Base-by-base conservation (phyloP, 1,139 yeast genomes). In the Pichia sp. region DNA sequence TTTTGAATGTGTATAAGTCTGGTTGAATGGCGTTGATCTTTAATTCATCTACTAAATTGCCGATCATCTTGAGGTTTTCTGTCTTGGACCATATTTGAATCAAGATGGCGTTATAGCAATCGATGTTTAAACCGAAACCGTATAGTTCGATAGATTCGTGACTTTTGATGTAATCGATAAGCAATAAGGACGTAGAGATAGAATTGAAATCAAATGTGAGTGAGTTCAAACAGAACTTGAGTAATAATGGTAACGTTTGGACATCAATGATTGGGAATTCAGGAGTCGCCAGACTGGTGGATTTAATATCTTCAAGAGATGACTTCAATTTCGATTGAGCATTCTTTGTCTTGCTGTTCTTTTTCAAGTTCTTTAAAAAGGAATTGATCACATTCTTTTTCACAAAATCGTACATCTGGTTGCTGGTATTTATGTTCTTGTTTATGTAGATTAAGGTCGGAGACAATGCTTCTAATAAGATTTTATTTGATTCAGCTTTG, bases 21-120 rank as follows among this genome's bases (percentile, higher is more conserved):
- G 65, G 66, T 22, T 53, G 57, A 27, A 66, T 57, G 2, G 66
- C 67, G 44, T 63, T 65, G 34, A 55, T 50, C 14, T 52, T 43
- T 44, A 65, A 50, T 47, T 66, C 68, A 33, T 62, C 61, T 30
- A 62, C 46, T 6, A 63, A 34, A 4, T 38, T 38, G 3, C 52
- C 46, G 4, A 65, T 47, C 14, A 58, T 38, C n/a, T 54, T 53
- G 4, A 65, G 32, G 35, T 63, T 61, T 36, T 55, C 53, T 0
- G 66, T 57, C 31, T 56, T 54, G 0, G 50, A 46, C 68, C 68
- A 66, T 2, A 53, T 43, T 27, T 58, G 62, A 14, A 41, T 33
- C 2, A 66, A 24, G 5, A 65, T 27, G 3, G 58, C 40, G 46
- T 63, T 64, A 52, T 65, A 66, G 14, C 61, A 56, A 37, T 61